phyloP scores from a whole-genome alignment of 108 stramenopile genomes.

The Chaetoceros muelleri region DNA sequence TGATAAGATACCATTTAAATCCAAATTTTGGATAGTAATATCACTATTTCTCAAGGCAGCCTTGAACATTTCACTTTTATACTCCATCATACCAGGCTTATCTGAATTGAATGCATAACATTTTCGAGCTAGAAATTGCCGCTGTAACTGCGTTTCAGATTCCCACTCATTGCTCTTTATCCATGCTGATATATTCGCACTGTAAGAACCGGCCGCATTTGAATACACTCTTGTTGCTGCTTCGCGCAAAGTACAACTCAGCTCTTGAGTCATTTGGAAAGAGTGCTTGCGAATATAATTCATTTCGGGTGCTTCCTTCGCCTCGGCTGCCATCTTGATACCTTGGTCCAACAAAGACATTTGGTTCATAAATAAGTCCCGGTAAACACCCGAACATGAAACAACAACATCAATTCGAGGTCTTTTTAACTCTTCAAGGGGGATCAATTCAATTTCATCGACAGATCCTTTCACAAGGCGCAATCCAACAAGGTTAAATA shows the following conservation, averaged over 20 bases:
- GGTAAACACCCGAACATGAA: conserved; percentile 95
- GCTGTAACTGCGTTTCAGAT: conserved; percentile 84
- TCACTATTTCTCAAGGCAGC: conserved; percentile 85
- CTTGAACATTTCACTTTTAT: conserved; percentile 91
- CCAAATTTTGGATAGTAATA: conserved; percentile 96
- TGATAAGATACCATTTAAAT: conserved; percentile 86
- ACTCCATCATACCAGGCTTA: conserved; percentile 97
- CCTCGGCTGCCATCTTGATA: conserved; percentile 96
- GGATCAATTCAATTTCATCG: conserved; percentile 97
- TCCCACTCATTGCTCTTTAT: conserved; percentile 98
- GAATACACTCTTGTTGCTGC: conserved; percentile 93
- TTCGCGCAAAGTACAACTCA: conserved; percentile 76
- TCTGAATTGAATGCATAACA: conserved; percentile 95
- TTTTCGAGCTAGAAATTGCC: conserved; percentile 91
- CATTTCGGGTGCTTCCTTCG: conserved; percentile 82
- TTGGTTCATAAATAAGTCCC: conserved; percentile 99
- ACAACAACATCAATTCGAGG: conserved; percentile 96
- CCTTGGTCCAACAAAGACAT: conserved; percentile 97
- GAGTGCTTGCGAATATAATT: conserved; percentile 97
- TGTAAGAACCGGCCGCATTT: conserved; percentile 94
- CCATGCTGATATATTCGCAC: conserved; percentile 92
- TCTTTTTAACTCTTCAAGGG: conserved; percentile 92
- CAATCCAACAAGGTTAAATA: conserved; percentile 87
- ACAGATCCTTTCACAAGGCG: conserved; percentile 86
- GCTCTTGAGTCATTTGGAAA: conserved; percentile 80